Percentiles rank a stretch among this genome's conserved stretches.
These are phyloP conservation scores for Eucalyptus marginata DNA, from an alignment of 345 rosid species.

Conservation along the genomic window DNA sequence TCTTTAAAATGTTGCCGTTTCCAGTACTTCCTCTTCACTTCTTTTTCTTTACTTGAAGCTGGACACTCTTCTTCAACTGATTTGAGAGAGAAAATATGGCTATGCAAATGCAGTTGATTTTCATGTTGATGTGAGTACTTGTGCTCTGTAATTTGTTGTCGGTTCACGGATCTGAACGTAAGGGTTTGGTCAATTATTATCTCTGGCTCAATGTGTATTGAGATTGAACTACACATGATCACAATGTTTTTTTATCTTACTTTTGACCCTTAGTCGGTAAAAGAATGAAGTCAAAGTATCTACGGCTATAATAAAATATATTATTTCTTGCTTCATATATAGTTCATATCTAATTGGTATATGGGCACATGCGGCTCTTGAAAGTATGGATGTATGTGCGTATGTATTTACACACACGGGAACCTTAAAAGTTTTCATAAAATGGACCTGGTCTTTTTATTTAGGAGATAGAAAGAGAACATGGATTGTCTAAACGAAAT, in stretches of 20 bases:
- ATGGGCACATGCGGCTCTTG: neutral
- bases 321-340: neutral
- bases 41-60: neutral
- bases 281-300: neutral
- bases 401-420: neutral
- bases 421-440: neutral
- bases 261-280: neutral
- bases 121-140: slow-evolving; percentile 14
- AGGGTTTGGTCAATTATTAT: neutral
- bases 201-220: neutral
- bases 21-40: neutral
- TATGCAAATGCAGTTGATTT: slow-evolving; percentile 6
- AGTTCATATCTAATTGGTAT: neutral
- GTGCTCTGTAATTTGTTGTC: slow-evolving; percentile 1
- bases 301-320: neutral
- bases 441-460: neutral
- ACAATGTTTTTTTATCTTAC: neutral
- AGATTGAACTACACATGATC: neutral
- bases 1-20: slow-evolving; percentile 1
- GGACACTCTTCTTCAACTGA: neutral
- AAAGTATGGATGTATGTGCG: neutral
- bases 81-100: neutral
- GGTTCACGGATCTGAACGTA: slow-evolving; percentile 50
- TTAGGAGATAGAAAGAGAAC: neutral
- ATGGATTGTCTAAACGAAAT: neutral